A percentile compares a stretch with the other conserved stretches of the same genome.
These are phyloP conservation scores for Stylosanthes scabra DNA, from an alignment of 331 rosid species.

Conservation along the genomic window DNA sequence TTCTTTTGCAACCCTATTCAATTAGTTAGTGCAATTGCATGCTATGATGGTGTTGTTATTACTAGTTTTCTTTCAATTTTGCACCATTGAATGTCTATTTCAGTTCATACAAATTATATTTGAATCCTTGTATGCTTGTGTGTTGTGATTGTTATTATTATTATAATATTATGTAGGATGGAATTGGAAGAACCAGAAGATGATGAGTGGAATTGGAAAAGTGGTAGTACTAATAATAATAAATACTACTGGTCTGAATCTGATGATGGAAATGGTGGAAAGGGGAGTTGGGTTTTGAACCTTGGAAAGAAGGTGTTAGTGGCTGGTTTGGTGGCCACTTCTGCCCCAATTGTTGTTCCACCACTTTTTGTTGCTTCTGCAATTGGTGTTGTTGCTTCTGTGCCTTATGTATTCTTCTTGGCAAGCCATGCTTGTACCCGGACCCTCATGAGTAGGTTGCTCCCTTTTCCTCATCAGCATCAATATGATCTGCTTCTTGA, in stretches of 20 bases:
- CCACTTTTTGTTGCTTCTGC: slow-evolving; percentile 69
- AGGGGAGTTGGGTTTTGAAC: slow-evolving; percentile 44
- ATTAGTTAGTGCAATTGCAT: neutral
- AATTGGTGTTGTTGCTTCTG: slow-evolving; percentile 64
- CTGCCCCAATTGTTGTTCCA: slow-evolving; percentile 75
- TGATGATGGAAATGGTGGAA: neutral
- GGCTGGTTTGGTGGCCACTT: slow-evolving; percentile 57
- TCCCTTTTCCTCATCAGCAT: slow-evolving; percentile 44
- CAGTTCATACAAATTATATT: too few species aligned
- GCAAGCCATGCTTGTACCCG: slow-evolving; percentile 67
- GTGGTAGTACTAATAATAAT: neutral
- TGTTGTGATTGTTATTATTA: neutral
- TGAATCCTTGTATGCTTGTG: neutral
- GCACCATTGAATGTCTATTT: neutral
- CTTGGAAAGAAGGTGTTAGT: slow-evolving; percentile 66
- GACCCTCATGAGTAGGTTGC: slow-evolving; percentile 64
- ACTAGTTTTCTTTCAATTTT: slow-evolving; percentile 14
- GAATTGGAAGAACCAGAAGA: slow-evolving; percentile 56
- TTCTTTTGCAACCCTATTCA: neutral
- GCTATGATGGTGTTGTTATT: too few species aligned
- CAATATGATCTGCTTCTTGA: neutral
- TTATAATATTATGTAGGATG: slow-evolving; percentile 46
- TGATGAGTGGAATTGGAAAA: slow-evolving; percentile 46
- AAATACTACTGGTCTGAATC: slow-evolving; percentile 29
- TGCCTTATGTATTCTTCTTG: slow-evolving; percentile 65